Evolutionary conservation across 306 rosid species (phyloP).

Genomic region (Lithocarpus polystachyus): DNA sequence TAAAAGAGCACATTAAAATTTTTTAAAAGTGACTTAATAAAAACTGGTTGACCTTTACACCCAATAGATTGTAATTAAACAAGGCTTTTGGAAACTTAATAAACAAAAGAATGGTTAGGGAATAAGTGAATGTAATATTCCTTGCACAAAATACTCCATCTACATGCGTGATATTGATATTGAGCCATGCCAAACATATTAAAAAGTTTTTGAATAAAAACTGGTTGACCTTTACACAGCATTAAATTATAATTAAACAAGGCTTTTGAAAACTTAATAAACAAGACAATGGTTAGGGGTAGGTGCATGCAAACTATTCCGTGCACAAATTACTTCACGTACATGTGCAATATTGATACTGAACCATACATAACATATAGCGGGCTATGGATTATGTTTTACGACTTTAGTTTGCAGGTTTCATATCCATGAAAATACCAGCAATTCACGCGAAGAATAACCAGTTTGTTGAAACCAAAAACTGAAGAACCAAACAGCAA

Average conservation of each 20-base stretch:
- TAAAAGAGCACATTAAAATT: neutral
- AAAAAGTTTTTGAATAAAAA: neutral
- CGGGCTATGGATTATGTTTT: no score
- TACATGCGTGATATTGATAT: neutral
- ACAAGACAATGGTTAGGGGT: neutral
- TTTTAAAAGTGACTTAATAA: neutral
- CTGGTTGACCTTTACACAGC: neutral
- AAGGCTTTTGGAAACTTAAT: neutral
- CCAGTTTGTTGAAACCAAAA: no score
- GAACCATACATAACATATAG: neutral
- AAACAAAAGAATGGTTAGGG: neutral
- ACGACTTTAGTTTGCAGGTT: no score
- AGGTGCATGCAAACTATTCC: neutral
- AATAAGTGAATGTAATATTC: neutral
- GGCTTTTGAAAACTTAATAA: neutral
- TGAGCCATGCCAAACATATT: neutral
- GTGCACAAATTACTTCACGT: neutral
- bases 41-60: neutral
- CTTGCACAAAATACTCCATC: neutral
- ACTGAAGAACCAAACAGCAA: no score
- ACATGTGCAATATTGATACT: neutral
- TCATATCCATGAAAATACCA: no score
- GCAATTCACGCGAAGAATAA: no score
- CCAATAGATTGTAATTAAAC: neutral
- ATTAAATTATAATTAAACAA: neutral